Evolutionary conservation across 495 filamentous ascomycete species (phyloP), one percentile per base, ranked within the genome.

Genomic region (Trichocladium antarcticum): DNA sequence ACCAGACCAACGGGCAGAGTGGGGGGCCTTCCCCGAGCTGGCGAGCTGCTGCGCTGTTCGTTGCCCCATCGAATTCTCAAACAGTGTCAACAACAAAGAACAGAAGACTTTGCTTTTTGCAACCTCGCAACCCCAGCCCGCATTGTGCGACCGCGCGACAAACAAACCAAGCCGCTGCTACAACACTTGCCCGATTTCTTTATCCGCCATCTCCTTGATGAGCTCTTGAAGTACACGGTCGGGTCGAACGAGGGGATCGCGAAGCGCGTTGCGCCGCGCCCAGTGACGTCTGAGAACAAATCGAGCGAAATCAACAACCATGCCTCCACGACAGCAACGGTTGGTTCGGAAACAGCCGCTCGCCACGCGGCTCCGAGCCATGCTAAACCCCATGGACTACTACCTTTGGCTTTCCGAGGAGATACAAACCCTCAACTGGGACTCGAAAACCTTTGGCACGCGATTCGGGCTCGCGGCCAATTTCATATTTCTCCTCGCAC

Each of bases 321-420:
- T 67, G 68, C 63, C 67, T 45, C 52, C 64, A 28, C 42, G 51
- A 51, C 41, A 57, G n/a, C 52, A 53, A 45, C 68, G 87, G 58
- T 78, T 95, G 34, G 78, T 98, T 50, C 88, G 92, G 57, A 80
- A 79, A 34, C 77, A 77, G 49, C 80, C 90, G 57, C 72, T 95
- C 57, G 49, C 63, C 2, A 80, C 95, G 70, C 83, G 89, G 52
- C 74, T 97, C 55, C 76, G 78, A 58, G 72, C 80, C 39, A 80
- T 81, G 62, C 71, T 98, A 28, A 88, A 97, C 57, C 89, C 88
- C 19, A 75, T 83, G 63, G 92, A 98, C 66, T 84, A 88, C 62
- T 70, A 92, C 31, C 76, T 97, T 17, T 90, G 84, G 81, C 65
- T 94, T 2, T 93, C 86, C 1, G 89, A 95, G 57, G 84, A 90